Percentiles rank a stretch among this genome's conserved stretches.
Evolutionary conservation across 352 stramenopile species (phyloP).

Genomic region (Globisporangium radiosum): DNA sequence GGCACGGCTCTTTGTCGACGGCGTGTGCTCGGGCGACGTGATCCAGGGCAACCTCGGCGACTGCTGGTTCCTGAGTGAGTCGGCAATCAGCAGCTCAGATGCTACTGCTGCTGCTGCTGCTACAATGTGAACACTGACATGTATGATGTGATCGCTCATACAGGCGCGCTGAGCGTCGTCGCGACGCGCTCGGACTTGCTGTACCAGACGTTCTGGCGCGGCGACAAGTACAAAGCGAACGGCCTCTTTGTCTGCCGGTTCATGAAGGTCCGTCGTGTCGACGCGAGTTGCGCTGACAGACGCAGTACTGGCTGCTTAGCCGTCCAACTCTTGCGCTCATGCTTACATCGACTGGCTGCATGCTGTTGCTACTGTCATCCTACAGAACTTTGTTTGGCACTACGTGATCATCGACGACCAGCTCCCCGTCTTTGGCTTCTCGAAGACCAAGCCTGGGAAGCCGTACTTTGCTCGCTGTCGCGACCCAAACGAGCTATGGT

Average conservation of each 20-base stretch:
- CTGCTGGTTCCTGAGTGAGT: slow-evolving; percentile 89
- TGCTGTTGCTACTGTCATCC: neutral
- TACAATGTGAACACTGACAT: neutral
- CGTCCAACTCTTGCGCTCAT: neutral
- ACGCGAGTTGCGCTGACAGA: no score
- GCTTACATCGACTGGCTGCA: no score
- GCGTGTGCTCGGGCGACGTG: slow-evolving; percentile 73
- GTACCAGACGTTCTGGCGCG: slow-evolving; percentile 74
- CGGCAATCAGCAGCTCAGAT: neutral
- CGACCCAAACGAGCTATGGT: slow-evolving; percentile 86
- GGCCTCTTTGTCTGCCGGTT: slow-evolving; percentile 89
- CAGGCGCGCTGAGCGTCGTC: slow-evolving; percentile 83
- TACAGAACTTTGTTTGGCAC: slow-evolving; percentile 84
- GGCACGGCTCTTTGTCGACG: slow-evolving; percentile 72
- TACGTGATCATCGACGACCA: slow-evolving; percentile 91
- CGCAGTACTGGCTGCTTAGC: neutral
- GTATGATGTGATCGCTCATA: neutral
- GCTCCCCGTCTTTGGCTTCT: slow-evolving; percentile 81
- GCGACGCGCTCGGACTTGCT: slow-evolving; percentile 77
- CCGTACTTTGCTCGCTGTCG: slow-evolving; percentile 79
- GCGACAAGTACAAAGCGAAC: slow-evolving; percentile 62
- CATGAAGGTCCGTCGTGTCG: slow-evolving; percentile 65
- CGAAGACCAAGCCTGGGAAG: slow-evolving; percentile 71
- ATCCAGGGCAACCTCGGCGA: slow-evolving; percentile 88
- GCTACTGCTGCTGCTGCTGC: neutral